Base-by-base conservation (phyloP, 805 yeast species). In the Candida ipomoeae region DNA sequence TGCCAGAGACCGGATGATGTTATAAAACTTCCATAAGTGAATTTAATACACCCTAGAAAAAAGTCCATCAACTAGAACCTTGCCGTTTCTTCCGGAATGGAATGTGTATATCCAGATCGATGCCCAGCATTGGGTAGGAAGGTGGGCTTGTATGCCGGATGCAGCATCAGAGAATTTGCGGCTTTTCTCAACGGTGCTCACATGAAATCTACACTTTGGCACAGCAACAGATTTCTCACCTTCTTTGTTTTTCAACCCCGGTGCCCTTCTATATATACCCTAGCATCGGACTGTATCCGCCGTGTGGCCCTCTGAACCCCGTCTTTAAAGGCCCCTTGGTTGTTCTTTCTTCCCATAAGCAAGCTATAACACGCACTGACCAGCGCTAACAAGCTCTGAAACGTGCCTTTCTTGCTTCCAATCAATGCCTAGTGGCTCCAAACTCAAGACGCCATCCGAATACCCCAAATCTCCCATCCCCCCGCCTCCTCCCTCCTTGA, bases 401-500 rank as follows among this genome's bases (percentile, higher is more conserved):
- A n/a, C 11, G 34, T 31, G 44, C 34, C 45, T 34, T 20, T 32
- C 45, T 36, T 42, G 49, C 33, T 32, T 31, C 36, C 38, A 23
- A 40, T 31, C 46, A 43, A 50, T 50, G 53, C 48, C 50, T 11
- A 47, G 48, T 23, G 48, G 51, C 32, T 35, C 40, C 26, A 44
- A 23, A 45, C 41, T 45, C 40, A 31, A 40, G 17, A 45, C 32
- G 33, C 40, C 44, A 33, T 20, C 41, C n/a, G 54, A 51, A 6
- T 26, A 35, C 5, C 5, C 46, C 8, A 41, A 17, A 26, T 42
- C 35, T 23, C 45, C 20, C 18, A 52, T 49, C 13, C 23, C 51
- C 6, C 55, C 55, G 10, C 57, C 57, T 13, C 55, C 57, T 6
- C 49, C 23, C 32, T 47, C 53, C 3, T 40, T 50, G 29, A 44